Percentiles rank a stretch among this genome's conserved stretches.
Conservation (phyloP, 192 early-diverging fungal genomes). For the Coemansia reversa region DNA sequence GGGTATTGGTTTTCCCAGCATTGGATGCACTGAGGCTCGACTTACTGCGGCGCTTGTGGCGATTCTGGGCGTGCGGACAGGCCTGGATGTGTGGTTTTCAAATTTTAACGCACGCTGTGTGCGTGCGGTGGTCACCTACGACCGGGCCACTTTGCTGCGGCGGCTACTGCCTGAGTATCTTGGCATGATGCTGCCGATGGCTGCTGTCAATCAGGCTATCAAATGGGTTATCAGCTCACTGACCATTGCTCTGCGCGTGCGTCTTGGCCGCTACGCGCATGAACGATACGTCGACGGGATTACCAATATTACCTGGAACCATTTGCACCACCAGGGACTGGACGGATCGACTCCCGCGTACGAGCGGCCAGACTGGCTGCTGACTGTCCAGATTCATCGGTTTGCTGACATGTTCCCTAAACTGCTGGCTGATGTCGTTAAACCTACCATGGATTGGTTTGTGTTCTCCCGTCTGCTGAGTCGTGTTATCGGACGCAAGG, state of each 20-base stretch:
- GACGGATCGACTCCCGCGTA: constrained; percentile 26
- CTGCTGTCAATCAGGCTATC: constrained; percentile 53
- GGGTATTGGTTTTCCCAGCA: constrained; percentile 43
- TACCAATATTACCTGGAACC: constrained; percentile 55
- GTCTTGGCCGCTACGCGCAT: constrained; percentile 45
- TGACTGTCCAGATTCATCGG: constrained; percentile 54
- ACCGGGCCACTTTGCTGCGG: constrained; percentile 37
- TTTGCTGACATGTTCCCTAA: constrained; percentile 55
- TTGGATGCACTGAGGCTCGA: constrained; percentile 40
- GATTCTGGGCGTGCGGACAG: constrained; percentile 43
- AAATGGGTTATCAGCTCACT: constrained; percentile 54
- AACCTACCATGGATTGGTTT: constrained; percentile 52
- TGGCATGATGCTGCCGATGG: constrained; percentile 51
- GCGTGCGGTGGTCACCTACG: constrained; percentile 44
- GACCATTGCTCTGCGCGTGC: constrained; percentile 49
- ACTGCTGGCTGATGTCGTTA: constrained; percentile 48
- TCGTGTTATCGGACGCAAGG: constrained; percentile 40
- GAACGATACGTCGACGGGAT: constrained; percentile 53
- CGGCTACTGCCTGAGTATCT: constrained; percentile 53
- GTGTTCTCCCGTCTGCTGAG: constrained; percentile 54
- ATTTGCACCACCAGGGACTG: constrained; percentile 35
- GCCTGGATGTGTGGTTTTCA: constrained; percentile 53
- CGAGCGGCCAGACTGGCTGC: constrained; percentile 54
- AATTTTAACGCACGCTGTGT: constrained; percentile 53
- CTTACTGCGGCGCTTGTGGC: constrained; percentile 39